Percentiles rank a stretch among this genome's conserved stretches.
Evolutionary conservation across 2,329 filamentous ascomycete species (phyloP).

Genomic region (Thelonectria rubi): DNA sequence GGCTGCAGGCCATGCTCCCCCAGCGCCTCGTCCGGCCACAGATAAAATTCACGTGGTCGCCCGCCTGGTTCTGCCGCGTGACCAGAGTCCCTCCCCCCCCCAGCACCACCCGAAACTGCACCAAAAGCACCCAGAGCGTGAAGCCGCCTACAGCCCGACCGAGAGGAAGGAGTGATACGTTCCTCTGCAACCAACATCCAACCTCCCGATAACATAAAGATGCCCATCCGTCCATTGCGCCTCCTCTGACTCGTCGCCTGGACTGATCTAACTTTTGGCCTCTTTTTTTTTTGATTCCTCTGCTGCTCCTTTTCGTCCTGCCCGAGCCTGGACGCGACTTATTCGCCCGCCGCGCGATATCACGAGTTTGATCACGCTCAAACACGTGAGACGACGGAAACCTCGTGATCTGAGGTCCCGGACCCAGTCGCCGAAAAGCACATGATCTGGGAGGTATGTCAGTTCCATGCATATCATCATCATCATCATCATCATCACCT

Average conservation of each 20-base stretch:
- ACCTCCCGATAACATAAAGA: constrained; percentile 45
- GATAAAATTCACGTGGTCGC: constrained; percentile 52
- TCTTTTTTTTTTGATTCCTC: constrained; percentile 16
- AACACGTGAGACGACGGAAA: constrained; percentile 55
- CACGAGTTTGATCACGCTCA: constrained; percentile 58
- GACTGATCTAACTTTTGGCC: constrained; percentile 17
- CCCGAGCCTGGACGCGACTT: constrained; percentile 30
- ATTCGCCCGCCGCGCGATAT: constrained; percentile 53
- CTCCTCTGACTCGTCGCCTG: constrained; percentile 26
- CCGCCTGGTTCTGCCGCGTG: constrained; percentile 50
- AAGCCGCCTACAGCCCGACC: constrained; percentile 30
- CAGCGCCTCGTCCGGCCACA: constrained; percentile 24
- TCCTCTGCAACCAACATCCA: constrained; percentile 26
- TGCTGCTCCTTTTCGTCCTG: not conserved
- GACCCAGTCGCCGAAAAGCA: constrained; percentile 46
- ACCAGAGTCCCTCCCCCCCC: constrained; percentile 45
- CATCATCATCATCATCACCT: constrained; percentile 15
- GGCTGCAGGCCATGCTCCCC: constrained; percentile 22
- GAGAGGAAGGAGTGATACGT: constrained; percentile 21
- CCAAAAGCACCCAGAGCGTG: not conserved
- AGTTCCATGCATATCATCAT: constrained; percentile 35
- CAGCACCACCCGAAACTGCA: constrained; percentile 14
- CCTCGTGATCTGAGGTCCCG: constrained; percentile 54
- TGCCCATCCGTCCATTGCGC: constrained; percentile 24
- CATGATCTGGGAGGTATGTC: constrained; percentile 59